Base-by-base conservation (phyloP, 768 basidiomycete genomes). In the Hypholoma fasciculare region DNA sequence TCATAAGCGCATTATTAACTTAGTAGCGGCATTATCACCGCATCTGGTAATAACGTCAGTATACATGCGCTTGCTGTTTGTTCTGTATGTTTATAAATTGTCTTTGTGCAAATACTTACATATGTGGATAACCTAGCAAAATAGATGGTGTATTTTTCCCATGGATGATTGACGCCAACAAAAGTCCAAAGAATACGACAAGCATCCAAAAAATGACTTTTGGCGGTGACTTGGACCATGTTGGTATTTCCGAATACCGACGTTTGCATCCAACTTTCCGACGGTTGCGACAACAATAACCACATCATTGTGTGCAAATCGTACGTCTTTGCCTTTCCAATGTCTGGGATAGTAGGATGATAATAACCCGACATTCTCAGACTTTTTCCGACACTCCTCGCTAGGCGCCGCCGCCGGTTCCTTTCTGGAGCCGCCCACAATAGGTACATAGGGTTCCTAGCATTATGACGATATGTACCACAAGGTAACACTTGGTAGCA, bases 11-110 rank as follows among this genome's bases (percentile, higher is more conserved):
- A 2, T 79, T 90, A 63, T 86, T 89, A 20, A n/a, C n/a, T n/a
- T 89, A 30, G 87, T 1, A 85, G 86, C 52, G 88, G 88, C 1
- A 89, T 90, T 58, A 90, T 90, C 60, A 83, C 83, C 11, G 87
- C 80, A 4, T 80, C 88, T 0, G 76, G 76, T 49, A 82, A 87
- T 69, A 90, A 90, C 62, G 77, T 88, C 63, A 89, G 87, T 67
- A 88, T 88, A 82, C 85, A 3, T 90, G 30, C 30, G 9, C 90
- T 69, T 23, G 23, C 74, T 89, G 12, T 88, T 91, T 64, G 82
- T 75, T 7, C 72, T 91, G 86, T 89, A 69, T 55, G 85, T 77
- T 40, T 53, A 26, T 52, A 9, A 12, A 34, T 36, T 59, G 17
- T 57, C 20, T 54, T 19, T 19, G 16, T 56, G 3, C 39, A n/a